phyloP scores from a whole-genome alignment of 306 rosid species.

The Lagenaria siceraria region DNA sequence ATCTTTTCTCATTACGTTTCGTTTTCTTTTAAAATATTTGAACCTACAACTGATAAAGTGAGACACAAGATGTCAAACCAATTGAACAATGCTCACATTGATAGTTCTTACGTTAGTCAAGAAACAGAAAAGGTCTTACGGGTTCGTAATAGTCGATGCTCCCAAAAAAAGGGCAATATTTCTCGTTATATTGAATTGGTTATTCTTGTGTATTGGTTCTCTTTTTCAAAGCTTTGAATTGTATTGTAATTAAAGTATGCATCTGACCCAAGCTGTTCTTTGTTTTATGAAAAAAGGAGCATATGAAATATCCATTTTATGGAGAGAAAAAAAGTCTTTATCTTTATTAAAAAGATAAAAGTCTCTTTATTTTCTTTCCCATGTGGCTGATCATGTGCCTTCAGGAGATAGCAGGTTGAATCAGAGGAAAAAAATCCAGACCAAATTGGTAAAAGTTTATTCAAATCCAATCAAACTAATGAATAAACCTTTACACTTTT shows the following conservation, averaged over 20 bases:
- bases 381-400: not conserved
- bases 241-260: not conserved
- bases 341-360: not conserved
- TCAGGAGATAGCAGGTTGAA: not conserved
- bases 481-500: too few relatives aligned
- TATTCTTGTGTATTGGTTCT: not conserved
- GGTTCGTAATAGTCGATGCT: not conserved
- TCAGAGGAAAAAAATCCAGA: not conserved
- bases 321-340: not conserved
- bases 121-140: not conserved
- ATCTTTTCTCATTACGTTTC: not conserved
- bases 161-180: not conserved
- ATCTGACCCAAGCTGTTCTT: conserved; percentile 4
- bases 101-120: not conserved
- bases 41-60: not conserved
- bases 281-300: not conserved
- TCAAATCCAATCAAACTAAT: not conserved
- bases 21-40: not conserved
- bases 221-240: not conserved
- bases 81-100: not conserved
- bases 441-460: not conserved
- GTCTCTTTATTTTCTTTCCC: not conserved
- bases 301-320: not conserved
- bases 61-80: not conserved
- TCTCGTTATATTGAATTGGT: not conserved